Evolutionary conservation across 2,329 filamentous ascomycete genomes (phyloP).

Genomic region (Colletotrichum sp.): DNA sequence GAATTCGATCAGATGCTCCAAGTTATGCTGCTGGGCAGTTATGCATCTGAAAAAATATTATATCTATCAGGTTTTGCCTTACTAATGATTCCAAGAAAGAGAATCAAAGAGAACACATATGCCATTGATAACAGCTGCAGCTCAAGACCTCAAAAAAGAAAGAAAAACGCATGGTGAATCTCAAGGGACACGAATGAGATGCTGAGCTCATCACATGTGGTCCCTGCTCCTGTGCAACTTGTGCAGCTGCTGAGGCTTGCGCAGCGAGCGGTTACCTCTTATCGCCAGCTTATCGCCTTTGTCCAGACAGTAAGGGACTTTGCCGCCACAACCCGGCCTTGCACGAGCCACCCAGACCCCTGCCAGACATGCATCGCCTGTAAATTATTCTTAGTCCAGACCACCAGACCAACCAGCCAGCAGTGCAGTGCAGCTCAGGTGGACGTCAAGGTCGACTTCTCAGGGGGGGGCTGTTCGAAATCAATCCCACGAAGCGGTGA

Average conservation of each 20-base stretch:
- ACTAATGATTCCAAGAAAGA: not conserved
- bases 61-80: not conserved
- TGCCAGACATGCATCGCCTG: constrained; percentile 3
- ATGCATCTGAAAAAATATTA: not conserved
- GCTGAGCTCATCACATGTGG: constrained; percentile 12
- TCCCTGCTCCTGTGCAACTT: not conserved
- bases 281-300: too few species aligned
- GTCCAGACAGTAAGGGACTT: not conserved
- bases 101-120: not conserved
- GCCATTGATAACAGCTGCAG: not conserved
- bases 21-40: not conserved
- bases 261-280: not conserved
- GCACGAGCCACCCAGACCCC: constrained; percentile 7
- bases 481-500: constrained; percentile 17
- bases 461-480: constrained; percentile 3
- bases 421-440: not conserved
- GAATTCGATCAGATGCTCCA: not conserved
- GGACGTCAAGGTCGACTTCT: constrained; percentile 12
- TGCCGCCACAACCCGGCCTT: not conserved
- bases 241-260: constrained; percentile 5
- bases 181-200: constrained; percentile 11
- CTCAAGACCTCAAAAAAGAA: not conserved
- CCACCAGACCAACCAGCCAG: not conserved
- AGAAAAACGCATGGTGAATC: not conserved
- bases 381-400: not conserved